Percentiles rank a stretch among this genome's conserved stretches.
Conservation (phyloP, 2,329 filamentous ascomycete species). For the Penicillium sp. region DNA sequence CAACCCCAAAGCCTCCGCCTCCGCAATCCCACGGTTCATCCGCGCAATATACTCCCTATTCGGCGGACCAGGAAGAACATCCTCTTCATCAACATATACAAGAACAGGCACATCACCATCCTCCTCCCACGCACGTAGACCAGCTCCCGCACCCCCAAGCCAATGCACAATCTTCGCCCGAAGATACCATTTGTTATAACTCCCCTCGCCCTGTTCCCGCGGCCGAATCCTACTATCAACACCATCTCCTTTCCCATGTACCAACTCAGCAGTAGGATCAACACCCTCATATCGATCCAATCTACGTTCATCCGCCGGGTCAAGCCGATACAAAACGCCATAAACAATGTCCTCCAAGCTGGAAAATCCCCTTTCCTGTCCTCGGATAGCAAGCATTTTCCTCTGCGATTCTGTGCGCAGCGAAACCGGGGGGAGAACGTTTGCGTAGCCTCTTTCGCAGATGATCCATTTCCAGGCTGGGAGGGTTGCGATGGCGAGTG, state of each 20-base stretch:
- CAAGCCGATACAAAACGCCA: conserved; percentile 41
- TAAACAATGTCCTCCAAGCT: conserved; percentile 30
- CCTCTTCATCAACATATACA: conserved; percentile 41
- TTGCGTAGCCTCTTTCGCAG: conserved; percentile 39
- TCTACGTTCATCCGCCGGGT: conserved; percentile 30
- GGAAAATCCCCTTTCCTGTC: conserved; percentile 23
- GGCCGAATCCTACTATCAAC: conserved; percentile 24
- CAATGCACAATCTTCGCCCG: conserved; percentile 27
- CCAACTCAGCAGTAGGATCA: conserved; percentile 18
- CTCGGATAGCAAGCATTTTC: conserved; percentile 9
- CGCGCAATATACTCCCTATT: conserved; percentile 38
- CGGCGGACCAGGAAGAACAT: conserved; percentile 29
- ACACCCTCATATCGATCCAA: conserved; percentile 40
- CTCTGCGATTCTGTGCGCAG: conserved; percentile 22
- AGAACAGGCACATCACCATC: conserved; percentile 27
- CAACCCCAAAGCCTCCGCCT: conserved; percentile 35
- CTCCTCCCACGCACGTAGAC: conserved; percentile 2
- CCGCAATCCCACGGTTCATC: conserved; percentile 42
- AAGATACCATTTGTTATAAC: conserved; percentile 39
- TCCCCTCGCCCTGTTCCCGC: conserved; percentile 29
- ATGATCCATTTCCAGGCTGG: conserved; percentile 40
- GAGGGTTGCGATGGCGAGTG: conserved; percentile 37
- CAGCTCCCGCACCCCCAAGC: conserved; percentile 23
- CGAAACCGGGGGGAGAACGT: conserved; percentile 31
- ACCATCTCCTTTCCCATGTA: conserved; percentile 1